Base-by-base conservation (phyloP, 164 flowering plant species). In the Dillenia turbinata region DNA sequence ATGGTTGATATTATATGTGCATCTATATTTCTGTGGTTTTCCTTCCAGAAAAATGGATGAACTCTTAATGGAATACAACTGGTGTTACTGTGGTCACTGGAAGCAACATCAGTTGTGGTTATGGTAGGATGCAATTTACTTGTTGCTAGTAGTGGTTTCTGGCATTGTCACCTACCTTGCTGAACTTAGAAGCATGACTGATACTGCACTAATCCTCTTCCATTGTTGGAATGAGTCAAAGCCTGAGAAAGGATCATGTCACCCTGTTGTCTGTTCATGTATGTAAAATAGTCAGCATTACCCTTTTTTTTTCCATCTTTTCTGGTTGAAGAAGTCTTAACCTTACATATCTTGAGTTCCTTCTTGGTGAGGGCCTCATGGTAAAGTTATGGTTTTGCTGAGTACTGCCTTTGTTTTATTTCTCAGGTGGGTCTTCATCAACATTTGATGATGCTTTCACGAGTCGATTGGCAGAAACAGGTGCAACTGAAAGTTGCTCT, bases 401-500 rank as follows among this genome's bases (percentile, higher is more conserved):
- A 68, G 62, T 44, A 22, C 4, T 17, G 14, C 8, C 46, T 13
- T 52, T 40, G 55, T 47, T 52, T 49, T 12, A 13, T 59, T 63
- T 66, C 19, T 26, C 82, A 85, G 98, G 75, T 76, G 78, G 68
- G 44, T 60, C 64, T 68, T 70, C 79, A 47, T 75, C 80, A 65
- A 58, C 76, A 17, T 61, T 62, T 6, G 78, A 86, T 66, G 88
- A 80, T 73, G 71, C 70, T 58, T 85, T 88, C 69, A 75, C 86
- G 47, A 72, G 79, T 59, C 89, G 97, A 47, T 92, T 94, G 19
- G 55, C 74, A 57, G 87, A 85, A 69, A 86, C 84, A 7, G 97
- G 96, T 75, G 95, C 97, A 43, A 87, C 96, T 62, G 95, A 89
- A 67, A 80, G 79, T 77, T 83, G 90, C 75, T 87, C 85, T 14